Evolutionary conservation across 257 asterid species (phyloP).

Genomic region (Ligustrum vulgare): DNA sequence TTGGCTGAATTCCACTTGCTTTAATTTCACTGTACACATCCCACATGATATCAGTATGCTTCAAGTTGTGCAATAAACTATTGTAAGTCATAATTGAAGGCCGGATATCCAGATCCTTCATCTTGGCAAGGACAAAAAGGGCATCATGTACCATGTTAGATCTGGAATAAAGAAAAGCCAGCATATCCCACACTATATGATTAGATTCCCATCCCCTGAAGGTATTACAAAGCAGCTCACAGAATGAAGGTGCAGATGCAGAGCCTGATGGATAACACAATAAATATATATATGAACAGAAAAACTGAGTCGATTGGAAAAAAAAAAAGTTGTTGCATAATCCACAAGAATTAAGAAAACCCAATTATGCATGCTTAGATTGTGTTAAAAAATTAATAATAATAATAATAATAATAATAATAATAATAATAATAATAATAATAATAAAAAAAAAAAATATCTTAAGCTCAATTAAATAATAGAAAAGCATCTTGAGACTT

Average conservation of each 20-base stretch:
- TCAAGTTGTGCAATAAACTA: conserved; percentile 59
- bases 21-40: conserved; percentile 49
- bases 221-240: conserved; percentile 57
- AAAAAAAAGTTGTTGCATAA: conserved; percentile 4
- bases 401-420: too few species aligned
- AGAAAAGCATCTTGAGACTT: background rate
- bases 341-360: background rate
- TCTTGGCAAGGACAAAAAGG: conserved; percentile 56
- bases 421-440: too few species aligned
- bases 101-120: conserved; percentile 56
- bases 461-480: too few species aligned
- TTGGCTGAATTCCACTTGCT: conserved; percentile 45
- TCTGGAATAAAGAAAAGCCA: conserved; percentile 62
- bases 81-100: conserved; percentile 64
- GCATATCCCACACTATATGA: conserved; percentile 65
- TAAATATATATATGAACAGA: conserved; percentile 47
- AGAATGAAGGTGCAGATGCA: conserved; percentile 67
- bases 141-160: conserved; percentile 66
- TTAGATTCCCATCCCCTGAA: conserved; percentile 48
- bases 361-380: background rate
- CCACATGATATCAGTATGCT: conserved; percentile 52
- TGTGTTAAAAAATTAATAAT: conserved; percentile 23
- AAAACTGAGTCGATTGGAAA: conserved; percentile 22
- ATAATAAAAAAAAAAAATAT: too few species aligned
- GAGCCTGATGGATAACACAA: conserved; percentile 61